Percentiles rank a stretch among this genome's conserved stretches.
phyloP scores from a whole-genome alignment of 2,329 filamentous ascomycete genomes.

The Fusarium secorum region DNA sequence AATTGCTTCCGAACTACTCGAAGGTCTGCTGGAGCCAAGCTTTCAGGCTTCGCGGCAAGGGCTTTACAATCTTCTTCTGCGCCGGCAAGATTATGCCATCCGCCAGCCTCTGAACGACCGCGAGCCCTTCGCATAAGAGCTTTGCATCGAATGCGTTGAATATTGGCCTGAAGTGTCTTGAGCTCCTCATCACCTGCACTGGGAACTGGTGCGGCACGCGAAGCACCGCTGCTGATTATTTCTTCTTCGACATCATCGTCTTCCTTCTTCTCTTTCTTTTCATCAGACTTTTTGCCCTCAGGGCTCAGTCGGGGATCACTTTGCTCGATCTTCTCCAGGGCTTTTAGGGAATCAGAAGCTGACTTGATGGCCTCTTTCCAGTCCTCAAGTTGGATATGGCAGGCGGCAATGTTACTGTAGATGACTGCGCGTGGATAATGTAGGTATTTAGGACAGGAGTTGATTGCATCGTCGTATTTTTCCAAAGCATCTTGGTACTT shows the following conservation, averaged over 20 bases:
- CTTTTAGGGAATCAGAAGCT: conserved; percentile 76
- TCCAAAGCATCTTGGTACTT: conserved; percentile 81
- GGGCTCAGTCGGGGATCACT: conserved; percentile 45
- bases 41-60: conserved; percentile 61
- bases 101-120: conserved; percentile 73
- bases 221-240: conserved; percentile 67
- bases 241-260: conserved; percentile 61
- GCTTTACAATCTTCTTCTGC: conserved; percentile 82
- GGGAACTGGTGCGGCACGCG: conserved; percentile 54
- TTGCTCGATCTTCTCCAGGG: conserved; percentile 68
- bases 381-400: conserved; percentile 82
- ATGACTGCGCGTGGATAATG: conserved; percentile 89
- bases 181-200: conserved; percentile 23
- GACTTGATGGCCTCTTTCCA: conserved; percentile 84
- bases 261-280: conserved; percentile 45
- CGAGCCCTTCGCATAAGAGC: conserved; percentile 81
- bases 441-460: conserved; percentile 81
- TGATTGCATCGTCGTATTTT: conserved; percentile 82
- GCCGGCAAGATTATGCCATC: conserved; percentile 81
- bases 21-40: conserved; percentile 69
- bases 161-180: conserved; percentile 59
- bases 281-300: conserved; percentile 52
- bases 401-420: conserved; percentile 87
- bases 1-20: conserved; percentile 74
- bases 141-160: conserved; percentile 81